Conservation (phyloP, 306 rosid genomes). For the Dryas drummondii region DNA sequence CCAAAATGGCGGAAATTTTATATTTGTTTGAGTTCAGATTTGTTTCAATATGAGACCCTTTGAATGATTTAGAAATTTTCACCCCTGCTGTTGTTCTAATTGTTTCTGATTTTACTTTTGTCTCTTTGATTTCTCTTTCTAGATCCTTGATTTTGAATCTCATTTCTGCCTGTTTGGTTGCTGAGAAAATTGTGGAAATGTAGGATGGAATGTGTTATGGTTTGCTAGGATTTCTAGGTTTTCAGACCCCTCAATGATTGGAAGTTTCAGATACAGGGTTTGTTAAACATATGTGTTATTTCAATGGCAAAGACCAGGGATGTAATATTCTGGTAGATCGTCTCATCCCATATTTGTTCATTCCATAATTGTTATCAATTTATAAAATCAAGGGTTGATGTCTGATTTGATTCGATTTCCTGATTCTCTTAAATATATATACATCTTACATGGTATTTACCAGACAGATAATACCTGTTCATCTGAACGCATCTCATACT, state of each 20-base stretch:
- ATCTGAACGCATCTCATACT: no score
- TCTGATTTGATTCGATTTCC: neutral
- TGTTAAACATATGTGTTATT: no score
- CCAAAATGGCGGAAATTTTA: neutral
- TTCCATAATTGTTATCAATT: no score
- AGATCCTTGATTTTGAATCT: neutral
- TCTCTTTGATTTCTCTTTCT: neutral
- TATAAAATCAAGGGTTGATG: no score
- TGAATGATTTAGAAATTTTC: neutral
- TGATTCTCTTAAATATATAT: neutral
- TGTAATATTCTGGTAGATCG: no score
- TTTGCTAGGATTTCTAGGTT: no score
- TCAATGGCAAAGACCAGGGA: no score
- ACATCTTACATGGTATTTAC: no score
- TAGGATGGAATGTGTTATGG: neutral
- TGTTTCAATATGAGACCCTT: neutral
- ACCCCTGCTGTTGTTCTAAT: neutral
- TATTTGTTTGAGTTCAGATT: neutral
- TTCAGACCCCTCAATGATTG: no score
- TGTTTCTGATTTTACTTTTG: neutral
- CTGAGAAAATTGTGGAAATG: constrained; percentile 1
- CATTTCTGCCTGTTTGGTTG: neutral
- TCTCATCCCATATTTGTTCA: no score
- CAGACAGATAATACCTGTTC: no score
- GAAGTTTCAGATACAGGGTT: no score